Evolutionary conservation across 345 rosid genomes (phyloP).

Genomic region (Pistacia vera): DNA sequence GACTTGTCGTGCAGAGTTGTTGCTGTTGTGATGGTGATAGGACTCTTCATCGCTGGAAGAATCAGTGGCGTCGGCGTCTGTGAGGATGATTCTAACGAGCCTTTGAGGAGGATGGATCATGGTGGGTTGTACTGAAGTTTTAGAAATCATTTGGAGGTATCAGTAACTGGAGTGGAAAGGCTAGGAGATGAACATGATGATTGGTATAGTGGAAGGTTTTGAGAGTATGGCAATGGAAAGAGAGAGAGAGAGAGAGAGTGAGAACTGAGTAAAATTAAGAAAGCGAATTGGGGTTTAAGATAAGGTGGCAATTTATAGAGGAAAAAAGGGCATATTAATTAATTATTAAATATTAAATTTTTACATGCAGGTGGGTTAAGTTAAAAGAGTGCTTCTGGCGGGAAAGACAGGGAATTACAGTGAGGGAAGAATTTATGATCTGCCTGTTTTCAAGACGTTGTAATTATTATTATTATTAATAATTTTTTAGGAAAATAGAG

Average conservation of each 20-base stretch:
- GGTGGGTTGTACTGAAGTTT: neutral
- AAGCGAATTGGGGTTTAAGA: too few relatives aligned
- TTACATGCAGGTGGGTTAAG: too few relatives aligned
- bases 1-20: slow-evolving; percentile 26
- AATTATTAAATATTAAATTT: too few relatives aligned
- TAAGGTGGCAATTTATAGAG: too few relatives aligned
- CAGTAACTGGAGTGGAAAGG: too few relatives aligned
- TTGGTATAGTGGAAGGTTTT: too few relatives aligned
- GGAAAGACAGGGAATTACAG: neutral
- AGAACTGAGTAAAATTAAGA: neutral
- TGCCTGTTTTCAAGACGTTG: too few relatives aligned
- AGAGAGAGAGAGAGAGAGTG: neutral
- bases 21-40: neutral
- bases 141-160: neutral
- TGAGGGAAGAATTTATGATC: too few relatives aligned
- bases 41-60: slow-evolving; percentile 39
- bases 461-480: too few relatives aligned
- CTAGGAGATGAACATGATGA: too few relatives aligned
- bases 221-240: neutral
- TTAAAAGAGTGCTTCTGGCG: slow-evolving; percentile 2
- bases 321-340: too few relatives aligned
- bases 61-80: slow-evolving; percentile 56
- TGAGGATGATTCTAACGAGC: slow-evolving; percentile 34
- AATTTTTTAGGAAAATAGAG: too few relatives aligned
- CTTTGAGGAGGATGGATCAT: neutral